Evolutionary conservation across 1,139 yeast genomes (phyloP).

Genomic region (Geotrichum citri-aurantii): DNA sequence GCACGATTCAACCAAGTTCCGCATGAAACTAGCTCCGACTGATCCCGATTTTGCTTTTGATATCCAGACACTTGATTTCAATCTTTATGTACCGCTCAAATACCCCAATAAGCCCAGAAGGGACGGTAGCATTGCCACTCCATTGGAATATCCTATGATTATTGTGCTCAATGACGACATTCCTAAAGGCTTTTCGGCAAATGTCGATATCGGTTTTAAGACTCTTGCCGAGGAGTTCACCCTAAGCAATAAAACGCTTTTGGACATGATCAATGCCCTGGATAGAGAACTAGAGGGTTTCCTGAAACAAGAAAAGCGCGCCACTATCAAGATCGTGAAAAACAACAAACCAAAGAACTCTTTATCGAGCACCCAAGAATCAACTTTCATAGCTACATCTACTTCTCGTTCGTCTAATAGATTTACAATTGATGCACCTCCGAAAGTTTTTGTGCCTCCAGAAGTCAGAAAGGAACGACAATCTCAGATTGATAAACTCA

Average conservation of each 20-base stretch:
- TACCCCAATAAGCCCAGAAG: slow-evolving; percentile 42
- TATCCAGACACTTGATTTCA: slow-evolving; percentile 46
- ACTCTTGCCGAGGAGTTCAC: slow-evolving; percentile 37
- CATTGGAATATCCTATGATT: slow-evolving; percentile 23
- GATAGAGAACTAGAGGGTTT: slow-evolving; percentile 55
- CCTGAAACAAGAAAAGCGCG: slow-evolving; percentile 53
- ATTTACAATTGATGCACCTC: slow-evolving; percentile 1
- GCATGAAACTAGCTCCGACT: slow-evolving; percentile 43
- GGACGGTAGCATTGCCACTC: slow-evolving; percentile 23
- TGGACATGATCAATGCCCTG: slow-evolving; percentile 50
- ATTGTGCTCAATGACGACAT: slow-evolving; percentile 57
- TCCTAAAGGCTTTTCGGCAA: slow-evolving; percentile 65
- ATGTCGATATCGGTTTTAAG: slow-evolving; percentile 60
- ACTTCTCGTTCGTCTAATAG: not conserved
- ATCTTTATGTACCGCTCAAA: slow-evolving; percentile 48
- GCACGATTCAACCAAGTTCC: slow-evolving; percentile 17
- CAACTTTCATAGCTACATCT: not conserved
- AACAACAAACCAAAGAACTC: slow-evolving; percentile 17
- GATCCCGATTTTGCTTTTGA: slow-evolving; percentile 77
- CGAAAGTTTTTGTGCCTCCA: slow-evolving; percentile 13
- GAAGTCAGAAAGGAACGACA: slow-evolving; percentile 12
- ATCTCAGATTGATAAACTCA: slow-evolving; percentile 14
- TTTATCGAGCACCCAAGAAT: not conserved
- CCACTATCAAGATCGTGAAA: slow-evolving; percentile 47
- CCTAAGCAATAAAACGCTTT: slow-evolving; percentile 32